Evolutionary conservation across 2,329 filamentous ascomycete species (phyloP).

Genomic region (Aspergillus hortae): DNA sequence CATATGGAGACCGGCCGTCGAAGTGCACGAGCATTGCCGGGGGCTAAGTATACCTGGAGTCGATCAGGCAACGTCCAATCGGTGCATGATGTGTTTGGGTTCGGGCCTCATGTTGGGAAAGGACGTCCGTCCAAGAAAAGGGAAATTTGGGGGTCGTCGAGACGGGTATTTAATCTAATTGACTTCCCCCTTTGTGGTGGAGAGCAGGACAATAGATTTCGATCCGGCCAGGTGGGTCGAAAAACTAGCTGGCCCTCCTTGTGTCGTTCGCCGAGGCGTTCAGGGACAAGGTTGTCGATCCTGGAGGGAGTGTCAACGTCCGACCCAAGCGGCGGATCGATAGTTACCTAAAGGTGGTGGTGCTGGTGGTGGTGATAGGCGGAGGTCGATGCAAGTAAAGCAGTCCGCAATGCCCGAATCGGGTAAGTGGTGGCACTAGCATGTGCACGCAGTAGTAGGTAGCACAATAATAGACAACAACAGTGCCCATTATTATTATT

Average conservation of each 20-base stretch:
- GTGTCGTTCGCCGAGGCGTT: neutral
- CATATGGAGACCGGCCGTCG: constrained; percentile 12
- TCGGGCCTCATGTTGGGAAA: too few relatives aligned
- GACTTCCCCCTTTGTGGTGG: constrained; percentile 4
- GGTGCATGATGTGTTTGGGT: neutral
- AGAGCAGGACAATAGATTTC: constrained; percentile 12
- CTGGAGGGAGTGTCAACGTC: neutral
- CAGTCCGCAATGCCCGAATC: neutral
- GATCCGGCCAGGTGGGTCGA: constrained; percentile 5
- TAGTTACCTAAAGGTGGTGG: neutral
- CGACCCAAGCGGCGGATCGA: neutral
- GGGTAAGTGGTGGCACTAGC: neutral
- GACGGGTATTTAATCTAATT: constrained; percentile 15
- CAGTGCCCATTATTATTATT: neutral
- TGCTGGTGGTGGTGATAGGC: neutral
- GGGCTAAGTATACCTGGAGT: neutral
- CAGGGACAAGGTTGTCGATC: neutral
- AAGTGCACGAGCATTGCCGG: constrained; percentile 17
- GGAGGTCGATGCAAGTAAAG: neutral
- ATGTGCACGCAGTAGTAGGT: neutral
- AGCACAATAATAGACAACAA: too few relatives aligned
- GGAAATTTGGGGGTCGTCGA: neutral
- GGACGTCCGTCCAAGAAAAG: too few relatives aligned
- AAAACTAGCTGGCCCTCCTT: neutral
- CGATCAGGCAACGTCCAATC: neutral